Conservation (phyloP, 1,284 basidiomycete species). For the Takashimella koratensis region DNA sequence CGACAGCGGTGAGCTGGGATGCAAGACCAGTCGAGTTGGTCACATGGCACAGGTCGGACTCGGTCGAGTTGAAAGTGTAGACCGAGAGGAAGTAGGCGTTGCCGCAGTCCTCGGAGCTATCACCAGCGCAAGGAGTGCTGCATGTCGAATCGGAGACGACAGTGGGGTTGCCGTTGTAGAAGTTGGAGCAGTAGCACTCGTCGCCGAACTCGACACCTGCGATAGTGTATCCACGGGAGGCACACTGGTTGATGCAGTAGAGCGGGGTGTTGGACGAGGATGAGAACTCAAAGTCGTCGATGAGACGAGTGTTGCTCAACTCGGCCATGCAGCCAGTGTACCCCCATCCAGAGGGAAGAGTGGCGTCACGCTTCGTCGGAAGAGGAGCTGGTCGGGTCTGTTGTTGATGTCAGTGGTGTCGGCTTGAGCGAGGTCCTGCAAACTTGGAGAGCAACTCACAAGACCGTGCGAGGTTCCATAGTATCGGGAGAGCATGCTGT, state of each 20-base stretch:
- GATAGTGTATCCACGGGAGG: conserved; percentile 34
- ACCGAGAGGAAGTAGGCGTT: conserved; percentile 37
- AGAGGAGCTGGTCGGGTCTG: conserved; percentile 33
- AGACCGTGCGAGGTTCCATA: conserved; percentile 34
- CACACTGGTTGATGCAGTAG: conserved; percentile 40
- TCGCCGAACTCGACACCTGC: conserved; percentile 45
- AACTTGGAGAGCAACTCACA: conserved; percentile 19
- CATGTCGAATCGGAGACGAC: conserved; percentile 23
- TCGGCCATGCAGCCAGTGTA: conserved; percentile 45
- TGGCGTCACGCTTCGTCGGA: conserved; percentile 27
- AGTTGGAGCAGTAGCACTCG: conserved; percentile 45
- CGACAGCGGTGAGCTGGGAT: not conserved
- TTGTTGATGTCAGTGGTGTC: too few species aligned
- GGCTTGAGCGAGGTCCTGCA: not conserved
- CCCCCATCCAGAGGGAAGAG: conserved; percentile 42
- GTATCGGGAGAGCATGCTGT: conserved; percentile 24
- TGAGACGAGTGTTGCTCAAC: conserved; percentile 29
- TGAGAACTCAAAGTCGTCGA: conserved; percentile 35
- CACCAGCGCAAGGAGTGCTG: conserved; percentile 34
- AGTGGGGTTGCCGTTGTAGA: conserved; percentile 23
- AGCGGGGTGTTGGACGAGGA: conserved; percentile 29
- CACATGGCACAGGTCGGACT: not conserved
- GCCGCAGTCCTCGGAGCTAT: conserved; percentile 31
- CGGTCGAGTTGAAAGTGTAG: conserved; percentile 31
- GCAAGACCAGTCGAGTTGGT: not conserved